Evolutionary conservation across 78 protist species (phyloP).

Genomic region (Acrasis kona): DNA sequence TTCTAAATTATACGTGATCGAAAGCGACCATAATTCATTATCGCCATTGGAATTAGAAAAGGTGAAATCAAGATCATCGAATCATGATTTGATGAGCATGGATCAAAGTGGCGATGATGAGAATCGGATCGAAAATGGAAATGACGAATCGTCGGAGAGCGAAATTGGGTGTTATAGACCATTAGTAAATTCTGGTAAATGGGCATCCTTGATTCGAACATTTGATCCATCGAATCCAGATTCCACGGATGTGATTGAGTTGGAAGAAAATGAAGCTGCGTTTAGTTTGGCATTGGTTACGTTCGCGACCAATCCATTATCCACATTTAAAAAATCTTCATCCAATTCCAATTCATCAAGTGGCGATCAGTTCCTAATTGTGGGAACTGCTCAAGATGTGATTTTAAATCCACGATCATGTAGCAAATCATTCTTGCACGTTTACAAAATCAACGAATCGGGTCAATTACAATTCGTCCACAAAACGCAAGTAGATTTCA

Average conservation of each 20-base stretch:
- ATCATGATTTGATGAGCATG: background rate
- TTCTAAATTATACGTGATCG: slow-evolving; percentile 40
- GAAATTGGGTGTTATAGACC: background rate
- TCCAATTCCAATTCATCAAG: slow-evolving; percentile 36
- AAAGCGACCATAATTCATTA: slow-evolving; percentile 59
- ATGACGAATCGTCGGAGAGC: background rate
- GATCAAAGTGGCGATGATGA: background rate
- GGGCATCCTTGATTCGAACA: slow-evolving; percentile 76
- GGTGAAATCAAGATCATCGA: background rate
- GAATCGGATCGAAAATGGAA: background rate
- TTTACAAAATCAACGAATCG: slow-evolving; percentile 30
- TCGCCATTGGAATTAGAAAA: slow-evolving; percentile 10
- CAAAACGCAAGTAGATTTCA: slow-evolving; percentile 72
- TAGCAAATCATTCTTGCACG: slow-evolving; percentile 36
- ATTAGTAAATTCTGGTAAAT: slow-evolving; percentile 8
- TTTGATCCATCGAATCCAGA: slow-evolving; percentile 29
- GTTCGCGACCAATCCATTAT: background rate
- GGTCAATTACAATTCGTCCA: slow-evolving; percentile 42
- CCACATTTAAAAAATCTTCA: background rate
- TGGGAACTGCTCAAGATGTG: slow-evolving; percentile 71
- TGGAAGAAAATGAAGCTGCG: slow-evolving; percentile 81
- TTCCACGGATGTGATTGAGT: slow-evolving; percentile 4
- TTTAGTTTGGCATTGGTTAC: background rate
- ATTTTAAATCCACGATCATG: slow-evolving; percentile 35
- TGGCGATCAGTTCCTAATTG: slow-evolving; percentile 55